Base-by-base conservation (phyloP, 768 basidiomycete genomes). In the Suillus americanus region DNA sequence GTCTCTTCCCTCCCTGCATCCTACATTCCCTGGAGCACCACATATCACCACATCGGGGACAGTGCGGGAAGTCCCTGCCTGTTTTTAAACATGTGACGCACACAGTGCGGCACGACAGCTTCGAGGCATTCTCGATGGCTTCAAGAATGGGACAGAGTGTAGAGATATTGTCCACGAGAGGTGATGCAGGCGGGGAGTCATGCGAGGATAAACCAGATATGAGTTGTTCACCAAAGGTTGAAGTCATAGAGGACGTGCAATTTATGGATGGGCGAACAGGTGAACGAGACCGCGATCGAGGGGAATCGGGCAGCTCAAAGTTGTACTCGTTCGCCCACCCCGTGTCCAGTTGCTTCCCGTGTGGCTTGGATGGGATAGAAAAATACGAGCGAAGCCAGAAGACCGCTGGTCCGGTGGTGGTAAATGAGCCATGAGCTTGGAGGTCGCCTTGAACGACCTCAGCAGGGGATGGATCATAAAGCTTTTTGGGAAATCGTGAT, bases 11-110 rank as follows among this genome's bases (percentile, higher is more conserved):
- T 25, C 79, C 81, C 53, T 79, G 75, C 62, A 89, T 68, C 61
- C 88, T 80, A 71, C 88, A 89, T 37, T 83, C 74, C 62, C 88
- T 79, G 30, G 87, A 88, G 68, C 88, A 89, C 88, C 88, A 89
- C 76, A 79, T 82, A 37, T 81, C 81, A 28, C 79, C 74, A 66
- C 88, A 89, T 65, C 82, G 84, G 8, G 82, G 79, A 70, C 88
- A 89, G n/a, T 82, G 81, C 16, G 88, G 88, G 71, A 81, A 89
- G 65, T 86, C 84, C 16, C 75, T 73, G 0, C 88, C 88, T 1
- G 70, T 60, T 70, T 83, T 86, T 40, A 74, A 74, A 70, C 88
- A 89, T 1, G 85, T 80, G 12, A 83, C 80, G 63, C 88, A 89
- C 40, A 72, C 67, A 13, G 75, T 69, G 43, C 73, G 74, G 30